Conservation (phyloP, 768 basidiomycete genomes). For the Russula ochroleuca region DNA sequence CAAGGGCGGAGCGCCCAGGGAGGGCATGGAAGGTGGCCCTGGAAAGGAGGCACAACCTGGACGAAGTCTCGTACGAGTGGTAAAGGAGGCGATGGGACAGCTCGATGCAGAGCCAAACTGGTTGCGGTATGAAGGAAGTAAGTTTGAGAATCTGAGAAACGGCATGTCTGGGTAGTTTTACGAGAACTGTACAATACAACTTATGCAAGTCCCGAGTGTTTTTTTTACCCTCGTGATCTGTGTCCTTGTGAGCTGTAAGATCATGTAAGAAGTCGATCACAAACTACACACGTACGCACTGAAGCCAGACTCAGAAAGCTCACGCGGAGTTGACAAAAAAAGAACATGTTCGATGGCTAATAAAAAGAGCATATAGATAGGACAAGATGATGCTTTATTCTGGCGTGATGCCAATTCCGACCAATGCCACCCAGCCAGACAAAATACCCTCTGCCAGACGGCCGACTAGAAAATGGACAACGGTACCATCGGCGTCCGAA, state of each 20-base stretch:
- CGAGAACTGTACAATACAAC: not conserved
- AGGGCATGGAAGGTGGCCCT: conserved; percentile 67
- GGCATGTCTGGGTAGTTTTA: conserved; percentile 46
- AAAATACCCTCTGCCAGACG: conserved; percentile 21
- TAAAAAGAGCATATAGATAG: not conserved
- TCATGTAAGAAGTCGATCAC: too few relatives aligned
- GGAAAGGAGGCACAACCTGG: conserved; percentile 75
- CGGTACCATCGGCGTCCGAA: conserved; percentile 4
- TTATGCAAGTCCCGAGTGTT: not conserved
- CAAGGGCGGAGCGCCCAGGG: conserved; percentile 54
- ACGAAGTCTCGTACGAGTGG: conserved; percentile 63
- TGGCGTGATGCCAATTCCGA: conserved; percentile 21
- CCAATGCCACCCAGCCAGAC: conserved; percentile 25
- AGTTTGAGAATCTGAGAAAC: conserved; percentile 73
- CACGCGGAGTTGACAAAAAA: not conserved
- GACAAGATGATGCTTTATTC: conserved; percentile 1
- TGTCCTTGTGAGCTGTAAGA: too few relatives aligned
- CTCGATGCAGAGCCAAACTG: conserved; percentile 56
- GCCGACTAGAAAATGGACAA: conserved; percentile 24
- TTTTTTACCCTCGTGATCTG: too few relatives aligned
- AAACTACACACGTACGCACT: too few relatives aligned
- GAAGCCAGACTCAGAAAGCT: not conserved
- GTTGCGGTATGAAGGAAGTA: conserved; percentile 69
- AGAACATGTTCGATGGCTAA: not conserved
- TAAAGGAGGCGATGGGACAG: conserved; percentile 43